phyloP scores from a whole-genome alignment of 768 basidiomycete species.

The Clitopilus passeckerianus region DNA sequence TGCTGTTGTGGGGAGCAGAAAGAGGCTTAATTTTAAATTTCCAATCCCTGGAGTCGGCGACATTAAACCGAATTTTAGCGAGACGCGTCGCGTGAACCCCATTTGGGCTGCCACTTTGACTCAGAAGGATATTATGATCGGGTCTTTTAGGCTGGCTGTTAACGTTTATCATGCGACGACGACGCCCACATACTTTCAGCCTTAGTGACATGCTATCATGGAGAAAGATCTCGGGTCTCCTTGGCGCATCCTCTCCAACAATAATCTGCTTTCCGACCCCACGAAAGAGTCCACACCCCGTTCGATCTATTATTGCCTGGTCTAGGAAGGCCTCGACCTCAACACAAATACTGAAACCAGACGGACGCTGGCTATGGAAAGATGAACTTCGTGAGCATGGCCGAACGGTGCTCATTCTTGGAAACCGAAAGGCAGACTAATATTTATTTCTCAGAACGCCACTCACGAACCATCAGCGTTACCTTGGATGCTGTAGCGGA shows the following conservation, averaged over 20 bases:
- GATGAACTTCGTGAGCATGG: not conserved
- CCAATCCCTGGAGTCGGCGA: not conserved
- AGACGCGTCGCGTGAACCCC: not conserved
- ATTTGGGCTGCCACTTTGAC: not conserved
- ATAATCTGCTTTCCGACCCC: too few relatives aligned
- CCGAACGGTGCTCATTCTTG: not conserved
- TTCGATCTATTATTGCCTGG: too few relatives aligned
- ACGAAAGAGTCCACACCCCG: too few relatives aligned
- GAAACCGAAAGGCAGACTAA: too few relatives aligned
- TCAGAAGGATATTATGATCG: too few relatives aligned
- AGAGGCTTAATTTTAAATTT: not conserved
- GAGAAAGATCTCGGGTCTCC: too few relatives aligned
- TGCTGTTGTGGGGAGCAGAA: not conserved
- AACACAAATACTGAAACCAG: not conserved
- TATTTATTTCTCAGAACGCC: too few relatives aligned
- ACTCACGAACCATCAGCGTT: not conserved
- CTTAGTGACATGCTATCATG: too few relatives aligned
- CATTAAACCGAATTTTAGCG: not conserved
- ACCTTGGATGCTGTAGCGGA: not conserved
- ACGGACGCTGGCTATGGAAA: not conserved
- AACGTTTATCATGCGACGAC: too few relatives aligned
- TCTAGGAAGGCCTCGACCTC: not conserved
- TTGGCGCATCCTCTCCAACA: too few relatives aligned
- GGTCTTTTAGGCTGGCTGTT: too few relatives aligned
- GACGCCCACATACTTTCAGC: too few relatives aligned